Percentiles rank a stretch among this genome's conserved stretches.
phyloP scores from a whole-genome alignment of 1,284 basidiomycete species.

The Testicularia cyperi region DNA sequence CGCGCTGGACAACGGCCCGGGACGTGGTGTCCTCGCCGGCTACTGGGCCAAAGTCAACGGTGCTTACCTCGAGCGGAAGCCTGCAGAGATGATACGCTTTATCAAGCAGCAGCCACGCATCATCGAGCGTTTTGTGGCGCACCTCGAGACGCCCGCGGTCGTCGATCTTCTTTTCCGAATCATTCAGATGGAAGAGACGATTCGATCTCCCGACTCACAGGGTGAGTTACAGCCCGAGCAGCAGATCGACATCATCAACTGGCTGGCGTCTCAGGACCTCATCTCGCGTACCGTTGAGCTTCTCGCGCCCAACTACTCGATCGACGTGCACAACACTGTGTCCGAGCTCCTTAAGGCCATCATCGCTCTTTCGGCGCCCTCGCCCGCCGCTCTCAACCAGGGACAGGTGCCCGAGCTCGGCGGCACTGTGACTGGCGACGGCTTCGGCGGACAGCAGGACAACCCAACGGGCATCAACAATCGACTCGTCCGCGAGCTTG shows the following conservation, averaged over 20 bases:
- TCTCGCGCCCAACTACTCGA: conserved; percentile 75
- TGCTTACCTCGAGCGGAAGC: conserved; percentile 81
- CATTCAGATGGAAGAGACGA: conserved; percentile 84
- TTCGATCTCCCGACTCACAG: conserved; percentile 63
- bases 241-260: conserved; percentile 82
- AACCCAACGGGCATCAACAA: conserved; percentile 64
- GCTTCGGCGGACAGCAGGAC: conserved; percentile 28
- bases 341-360: conserved; percentile 92
- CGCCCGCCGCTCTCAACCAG: conserved; percentile 66
- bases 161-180: conserved; percentile 89
- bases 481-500: conserved; percentile 85
- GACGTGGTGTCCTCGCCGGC: conserved; percentile 63
- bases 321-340: conserved; percentile 81
- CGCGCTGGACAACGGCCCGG: conserved; percentile 61
- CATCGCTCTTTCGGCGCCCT: conserved; percentile 88
- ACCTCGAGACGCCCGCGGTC: conserved; percentile 86
- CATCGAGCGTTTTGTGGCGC: conserved; percentile 78
- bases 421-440: no score
- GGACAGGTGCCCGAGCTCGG: conserved; percentile 58
- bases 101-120: conserved; percentile 80
- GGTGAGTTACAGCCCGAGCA: no score
- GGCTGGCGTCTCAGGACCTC: conserved; percentile 82
- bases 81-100: conserved; percentile 89
- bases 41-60: conserved; percentile 80
- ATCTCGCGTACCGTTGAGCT: conserved; percentile 79